These are phyloP conservation scores for Moniliella sp. DNA, from an alignment of 1,284 basidiomycete species.

Conservation along the genomic window DNA sequence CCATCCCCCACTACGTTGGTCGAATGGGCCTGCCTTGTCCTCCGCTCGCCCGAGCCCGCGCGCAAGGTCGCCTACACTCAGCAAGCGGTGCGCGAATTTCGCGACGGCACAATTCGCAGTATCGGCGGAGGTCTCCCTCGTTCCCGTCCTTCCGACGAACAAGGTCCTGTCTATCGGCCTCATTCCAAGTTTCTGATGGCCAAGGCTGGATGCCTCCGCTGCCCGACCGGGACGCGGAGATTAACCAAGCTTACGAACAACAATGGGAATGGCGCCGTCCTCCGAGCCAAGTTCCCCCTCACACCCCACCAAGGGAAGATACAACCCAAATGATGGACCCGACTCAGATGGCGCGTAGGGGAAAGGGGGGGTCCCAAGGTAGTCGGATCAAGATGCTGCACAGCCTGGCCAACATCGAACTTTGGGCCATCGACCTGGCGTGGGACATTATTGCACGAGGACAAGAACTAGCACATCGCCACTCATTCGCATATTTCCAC, in stretches of 20 bases:
- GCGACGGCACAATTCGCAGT: constrained; percentile 46
- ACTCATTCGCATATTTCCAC: constrained; percentile 10
- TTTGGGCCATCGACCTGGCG: constrained; percentile 48
- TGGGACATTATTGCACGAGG: constrained; percentile 48
- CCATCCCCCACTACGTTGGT: constrained; percentile 40
- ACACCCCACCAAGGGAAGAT: too few species aligned
- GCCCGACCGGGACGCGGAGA: too few species aligned
- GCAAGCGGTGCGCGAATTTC: constrained; percentile 48
- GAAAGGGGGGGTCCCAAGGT: constrained; percentile 41
- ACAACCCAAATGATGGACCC: too few species aligned
- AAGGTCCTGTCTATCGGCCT: too few species aligned
- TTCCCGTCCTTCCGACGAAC: constrained; percentile 1
- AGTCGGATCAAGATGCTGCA: constrained; percentile 55
- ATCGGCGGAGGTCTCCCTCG: constrained; percentile 39
- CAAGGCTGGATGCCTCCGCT: too few species aligned
- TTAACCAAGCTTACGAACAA: too few species aligned
- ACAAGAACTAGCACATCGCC: constrained; percentile 9
- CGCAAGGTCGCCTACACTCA: constrained; percentile 51
- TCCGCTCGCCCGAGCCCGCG: constrained; percentile 51
- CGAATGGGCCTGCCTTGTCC: constrained; percentile 53
- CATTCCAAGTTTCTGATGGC: too few species aligned
- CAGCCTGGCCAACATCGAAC: constrained; percentile 69
- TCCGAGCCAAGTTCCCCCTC: too few species aligned
- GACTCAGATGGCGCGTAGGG: constrained; percentile 45
- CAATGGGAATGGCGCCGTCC: too few species aligned